A percentile compares a stretch with the other conserved stretches of the same genome.
Conservation (phyloP, 2,329 filamentous ascomycete species). For the Claviceps digitariae region DNA sequence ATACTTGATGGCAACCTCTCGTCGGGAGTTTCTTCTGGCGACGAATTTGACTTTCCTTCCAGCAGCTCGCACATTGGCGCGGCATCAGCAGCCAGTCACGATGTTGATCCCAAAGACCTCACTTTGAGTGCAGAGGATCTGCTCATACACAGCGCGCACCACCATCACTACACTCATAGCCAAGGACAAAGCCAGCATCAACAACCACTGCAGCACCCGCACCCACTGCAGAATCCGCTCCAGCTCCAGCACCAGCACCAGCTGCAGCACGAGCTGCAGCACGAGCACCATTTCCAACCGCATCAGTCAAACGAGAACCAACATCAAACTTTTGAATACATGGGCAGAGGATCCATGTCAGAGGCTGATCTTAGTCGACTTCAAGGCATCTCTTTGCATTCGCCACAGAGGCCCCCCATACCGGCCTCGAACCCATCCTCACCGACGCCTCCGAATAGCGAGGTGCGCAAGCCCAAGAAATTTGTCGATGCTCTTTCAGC, state of each 20-base stretch:
- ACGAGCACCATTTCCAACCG: neutral
- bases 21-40: conserved; percentile 21
- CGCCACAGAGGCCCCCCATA: conserved; percentile 16
- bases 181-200: neutral
- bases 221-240: conserved; percentile 2
- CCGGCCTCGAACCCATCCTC: conserved; percentile 18
- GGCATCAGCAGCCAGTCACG: conserved; percentile 14
- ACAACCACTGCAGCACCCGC: conserved; percentile 5
- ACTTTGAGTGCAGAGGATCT: conserved; percentile 9
- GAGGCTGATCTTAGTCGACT: conserved; percentile 33
- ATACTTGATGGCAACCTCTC: conserved; percentile 17
- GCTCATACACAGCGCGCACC: neutral
- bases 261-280: neutral
- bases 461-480: conserved; percentile 22
- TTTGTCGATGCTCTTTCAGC: conserved; percentile 29
- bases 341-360: conserved; percentile 28
- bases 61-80: conserved; percentile 18
- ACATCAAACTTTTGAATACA: conserved; percentile 9
- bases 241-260: conserved; percentile 1
- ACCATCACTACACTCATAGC: neutral
- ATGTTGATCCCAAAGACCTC: conserved; percentile 18
- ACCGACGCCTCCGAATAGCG: conserved; percentile 19
- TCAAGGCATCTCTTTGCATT: conserved; percentile 33
- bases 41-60: conserved; percentile 24
- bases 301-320: neutral